These are phyloP conservation scores for Piper longum DNA, from an alignment of 164 flowering plant species.

Conservation along the genomic window DNA sequence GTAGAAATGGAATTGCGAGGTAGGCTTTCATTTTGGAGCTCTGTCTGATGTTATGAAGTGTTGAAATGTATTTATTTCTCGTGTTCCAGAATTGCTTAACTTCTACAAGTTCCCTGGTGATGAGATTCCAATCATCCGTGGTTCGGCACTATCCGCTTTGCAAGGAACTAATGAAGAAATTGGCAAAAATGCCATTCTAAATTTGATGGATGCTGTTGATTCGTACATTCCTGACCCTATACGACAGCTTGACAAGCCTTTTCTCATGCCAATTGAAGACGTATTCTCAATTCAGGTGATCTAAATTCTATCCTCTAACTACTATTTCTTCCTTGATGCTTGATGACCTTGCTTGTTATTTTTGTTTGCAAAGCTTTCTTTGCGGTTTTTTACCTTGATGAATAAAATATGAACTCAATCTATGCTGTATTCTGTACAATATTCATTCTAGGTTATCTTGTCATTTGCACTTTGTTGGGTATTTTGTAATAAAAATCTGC, in stretches of 20 bases:
- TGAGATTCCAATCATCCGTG: slow-evolving; percentile 89
- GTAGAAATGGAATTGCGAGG: slow-evolving; percentile 99
- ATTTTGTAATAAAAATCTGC: too few relatives aligned
- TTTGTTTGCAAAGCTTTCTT: too few relatives aligned
- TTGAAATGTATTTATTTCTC: slow-evolving; percentile 6
- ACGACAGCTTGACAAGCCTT: slow-evolving; percentile 90
- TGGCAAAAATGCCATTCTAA: slow-evolving; percentile 71
- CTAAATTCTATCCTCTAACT: not conserved
- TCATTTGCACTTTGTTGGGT: too few relatives aligned
- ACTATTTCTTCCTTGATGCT: too few relatives aligned
- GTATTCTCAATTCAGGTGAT: slow-evolving; percentile 92
- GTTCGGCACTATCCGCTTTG: slow-evolving; percentile 84
- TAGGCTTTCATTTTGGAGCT: slow-evolving; percentile 11
- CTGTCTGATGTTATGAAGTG: not conserved
- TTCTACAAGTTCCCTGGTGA: slow-evolving; percentile 98
- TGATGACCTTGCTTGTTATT: too few relatives aligned
- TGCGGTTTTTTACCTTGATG: too few relatives aligned
- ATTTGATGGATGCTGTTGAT: slow-evolving; percentile 95
- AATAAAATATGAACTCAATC: too few relatives aligned
- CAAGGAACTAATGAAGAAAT: slow-evolving; percentile 88
- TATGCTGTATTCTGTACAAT: too few relatives aligned
- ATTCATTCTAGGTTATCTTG: too few relatives aligned
- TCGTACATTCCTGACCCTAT: slow-evolving; percentile 90
- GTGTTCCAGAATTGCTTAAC: slow-evolving; percentile 68
- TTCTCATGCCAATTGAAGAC: slow-evolving; percentile 95